Base-by-base conservation (phyloP, 352 stramenopile genomes). In the Blastocystis sp. region DNA sequence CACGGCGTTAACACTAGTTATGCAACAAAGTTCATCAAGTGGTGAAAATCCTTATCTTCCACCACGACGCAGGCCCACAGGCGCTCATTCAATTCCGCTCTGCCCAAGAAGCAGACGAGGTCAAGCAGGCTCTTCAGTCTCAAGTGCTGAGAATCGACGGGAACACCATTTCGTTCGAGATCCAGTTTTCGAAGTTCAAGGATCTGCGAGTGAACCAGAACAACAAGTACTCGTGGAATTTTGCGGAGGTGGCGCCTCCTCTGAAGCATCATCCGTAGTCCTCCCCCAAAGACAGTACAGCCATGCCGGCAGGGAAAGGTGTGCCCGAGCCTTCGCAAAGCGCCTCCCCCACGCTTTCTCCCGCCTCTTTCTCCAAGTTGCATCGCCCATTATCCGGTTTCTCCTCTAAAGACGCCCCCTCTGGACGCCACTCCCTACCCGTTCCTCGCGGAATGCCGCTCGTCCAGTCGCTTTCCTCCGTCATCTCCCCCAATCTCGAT, bases 201-300 rank as follows among this genome's bases (percentile, higher is more conserved):
- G 74, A 84, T n/a, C 56, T 84, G n/a, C 74, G 28, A 53, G 74
- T 84, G 23, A 84, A 64, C 40, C 74, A 84, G 61, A 84, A 84
- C 53, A 69, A 62, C 61, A 84, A 66, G 17, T 84, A 69, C 61
- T 70, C 74, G 9, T 84, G 74, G 74, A 59, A 84, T 84, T 84
- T 84, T 48, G 48, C 56, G 0, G 66, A 76, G 2, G 66, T 9
- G n/a, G 0, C 66, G 1, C 1, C 14, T 14, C 48, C 48, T 7
- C 48, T 17, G 5, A 7, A 56, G 5, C 48, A 56, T 56, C 48
- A 56, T 14, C 5, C 14, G 48, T 56, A 56, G 48, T 56, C 48
- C 5, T 56, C 48, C 14, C 48, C 48, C 48, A 56, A 56, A 56
- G 14, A 14, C 14, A 56, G 5, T 56, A 14, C 14, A 56, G 48